phyloP scores from a whole-genome alignment of 2,329 filamentous ascomycete genomes.

The Ascocoryne sarcoides region DNA sequence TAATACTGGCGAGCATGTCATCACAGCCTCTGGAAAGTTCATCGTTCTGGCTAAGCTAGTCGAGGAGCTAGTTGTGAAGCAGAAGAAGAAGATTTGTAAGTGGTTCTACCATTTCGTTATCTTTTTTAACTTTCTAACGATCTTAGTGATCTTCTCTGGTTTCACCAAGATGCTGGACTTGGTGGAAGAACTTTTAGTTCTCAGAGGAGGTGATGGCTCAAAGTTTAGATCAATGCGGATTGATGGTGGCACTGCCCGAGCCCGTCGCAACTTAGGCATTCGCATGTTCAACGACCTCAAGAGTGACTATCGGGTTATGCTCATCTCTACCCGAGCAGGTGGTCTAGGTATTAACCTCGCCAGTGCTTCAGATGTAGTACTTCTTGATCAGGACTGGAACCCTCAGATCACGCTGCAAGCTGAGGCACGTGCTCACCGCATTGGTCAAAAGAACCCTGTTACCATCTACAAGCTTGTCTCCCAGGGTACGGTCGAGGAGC shows the following conservation, averaged over 20 bases:
- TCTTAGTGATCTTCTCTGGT: conserved; percentile 97
- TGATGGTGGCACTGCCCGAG: conserved; percentile 67
- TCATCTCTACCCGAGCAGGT: conserved; percentile 87
- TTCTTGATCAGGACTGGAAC: conserved; percentile 95
- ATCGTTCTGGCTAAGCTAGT: conserved; percentile 75
- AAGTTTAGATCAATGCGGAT: conserved; percentile 67
- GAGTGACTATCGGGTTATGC: conserved; percentile 77
- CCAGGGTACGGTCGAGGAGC: conserved; percentile 80
- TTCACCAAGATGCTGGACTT: conserved; percentile 85
- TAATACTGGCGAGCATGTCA: conserved; percentile 64
- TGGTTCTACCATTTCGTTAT: too few relatives aligned
- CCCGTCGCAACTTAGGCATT: conserved; percentile 88
- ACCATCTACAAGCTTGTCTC: conserved; percentile 92
- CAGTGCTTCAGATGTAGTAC: conserved; percentile 93
- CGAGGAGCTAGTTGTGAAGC: conserved; percentile 59
- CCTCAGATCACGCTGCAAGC: conserved; percentile 96
- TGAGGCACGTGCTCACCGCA: conserved; percentile 84
- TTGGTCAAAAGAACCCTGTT: conserved; percentile 91
- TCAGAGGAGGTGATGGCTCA: conserved; percentile 44
- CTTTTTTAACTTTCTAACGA: too few relatives aligned
- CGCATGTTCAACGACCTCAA: conserved; percentile 84
- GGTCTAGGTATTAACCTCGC: conserved; percentile 96
- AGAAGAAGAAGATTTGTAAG: conserved; percentile 70
- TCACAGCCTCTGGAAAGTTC: conserved; percentile 85
- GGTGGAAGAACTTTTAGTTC: conserved; percentile 73